phyloP scores from a whole-genome alignment of 192 early-diverging fungal genomes.

The Martensiomyces pterosporus region DNA sequence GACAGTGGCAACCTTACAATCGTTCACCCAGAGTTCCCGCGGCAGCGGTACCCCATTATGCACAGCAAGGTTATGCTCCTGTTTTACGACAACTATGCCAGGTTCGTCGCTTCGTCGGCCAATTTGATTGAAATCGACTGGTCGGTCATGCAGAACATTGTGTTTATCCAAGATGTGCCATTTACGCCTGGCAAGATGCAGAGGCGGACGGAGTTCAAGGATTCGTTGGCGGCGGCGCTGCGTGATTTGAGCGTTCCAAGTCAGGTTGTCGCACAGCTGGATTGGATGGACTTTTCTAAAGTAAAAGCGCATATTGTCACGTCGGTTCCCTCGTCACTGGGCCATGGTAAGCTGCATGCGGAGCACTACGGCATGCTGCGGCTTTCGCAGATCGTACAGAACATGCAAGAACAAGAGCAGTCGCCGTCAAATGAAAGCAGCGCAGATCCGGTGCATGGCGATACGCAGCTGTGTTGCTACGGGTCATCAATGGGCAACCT shows the following conservation, averaged over 20 bases:
- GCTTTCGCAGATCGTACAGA: constrained; percentile 35
- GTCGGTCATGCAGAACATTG: constrained; percentile 55
- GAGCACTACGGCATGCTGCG: constrained; percentile 52
- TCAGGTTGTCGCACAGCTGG: constrained; percentile 41
- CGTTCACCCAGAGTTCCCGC: constrained; percentile 51
- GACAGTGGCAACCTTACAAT: constrained; percentile 20
- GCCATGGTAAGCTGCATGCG: constrained; percentile 12
- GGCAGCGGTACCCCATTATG: constrained; percentile 49
- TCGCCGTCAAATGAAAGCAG: too few species aligned
- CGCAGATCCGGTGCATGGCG: too few species aligned
- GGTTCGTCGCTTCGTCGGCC: constrained; percentile 59
- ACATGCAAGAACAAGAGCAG: too few species aligned
- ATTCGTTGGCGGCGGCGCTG: constrained; percentile 41
- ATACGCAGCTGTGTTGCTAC: constrained; percentile 24
- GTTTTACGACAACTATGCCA: constrained; percentile 52
- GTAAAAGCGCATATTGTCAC: constrained; percentile 57
- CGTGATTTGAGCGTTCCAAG: constrained; percentile 51
- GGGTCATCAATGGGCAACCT: constrained; percentile 39
- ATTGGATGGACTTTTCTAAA: constrained; percentile 43
- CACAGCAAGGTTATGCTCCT: constrained; percentile 66
- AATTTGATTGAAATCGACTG: constrained; percentile 59
- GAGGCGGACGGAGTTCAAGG: constrained; percentile 44
- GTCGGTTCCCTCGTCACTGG: constrained; percentile 47
- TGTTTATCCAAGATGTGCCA: constrained; percentile 65
- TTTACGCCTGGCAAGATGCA: constrained; percentile 4